These are phyloP conservation scores for Serendipita vermifera DNA, from an alignment of 768 basidiomycete genomes.

Conservation along the genomic window DNA sequence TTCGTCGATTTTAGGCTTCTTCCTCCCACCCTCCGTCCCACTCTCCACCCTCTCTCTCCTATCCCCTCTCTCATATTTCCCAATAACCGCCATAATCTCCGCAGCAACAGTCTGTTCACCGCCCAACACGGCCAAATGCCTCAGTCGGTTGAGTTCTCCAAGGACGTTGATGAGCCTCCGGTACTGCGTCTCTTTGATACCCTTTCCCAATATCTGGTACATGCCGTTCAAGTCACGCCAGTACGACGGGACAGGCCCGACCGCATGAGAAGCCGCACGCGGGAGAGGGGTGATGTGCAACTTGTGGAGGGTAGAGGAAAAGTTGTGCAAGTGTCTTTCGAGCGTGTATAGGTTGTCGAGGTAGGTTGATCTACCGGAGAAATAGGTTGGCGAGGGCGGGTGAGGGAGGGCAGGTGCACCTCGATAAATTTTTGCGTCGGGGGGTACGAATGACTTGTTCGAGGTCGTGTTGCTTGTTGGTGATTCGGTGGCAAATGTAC, in stretches of 20 bases:
- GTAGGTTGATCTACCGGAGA: slow-evolving; percentile 64
- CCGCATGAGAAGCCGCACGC: slow-evolving; percentile 42
- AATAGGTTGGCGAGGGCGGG: slow-evolving; percentile 68
- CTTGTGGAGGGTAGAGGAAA: slow-evolving; percentile 45
- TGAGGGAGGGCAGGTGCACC: slow-evolving; percentile 17
- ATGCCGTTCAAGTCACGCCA: slow-evolving; percentile 61
- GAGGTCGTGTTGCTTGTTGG: slow-evolving; percentile 10
- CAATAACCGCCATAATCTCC: slow-evolving; percentile 39
- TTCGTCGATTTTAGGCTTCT: slow-evolving; percentile 50
- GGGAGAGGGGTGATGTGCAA: slow-evolving; percentile 72
- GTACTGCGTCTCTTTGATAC: slow-evolving; percentile 58
- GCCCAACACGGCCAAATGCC: slow-evolving; percentile 45
- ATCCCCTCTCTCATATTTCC: slow-evolving; percentile 47
- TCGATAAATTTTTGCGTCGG: slow-evolving; percentile 17
- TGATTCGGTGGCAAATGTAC: background rate
- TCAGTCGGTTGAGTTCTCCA: slow-evolving; percentile 50
- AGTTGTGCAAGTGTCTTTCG: slow-evolving; percentile 45
- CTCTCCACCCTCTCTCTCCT: slow-evolving; percentile 43
- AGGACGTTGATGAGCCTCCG: slow-evolving; percentile 48
- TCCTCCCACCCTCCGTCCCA: slow-evolving; percentile 35
- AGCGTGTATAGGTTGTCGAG: slow-evolving; percentile 59
- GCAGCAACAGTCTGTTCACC: slow-evolving; percentile 43
- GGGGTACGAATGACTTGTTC: slow-evolving; percentile 26
- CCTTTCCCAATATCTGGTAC: slow-evolving; percentile 39
- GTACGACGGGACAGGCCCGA: slow-evolving; percentile 45